Conservation (phyloP, 176 grass and related monocot genomes). For the Phragmites australis region DNA sequence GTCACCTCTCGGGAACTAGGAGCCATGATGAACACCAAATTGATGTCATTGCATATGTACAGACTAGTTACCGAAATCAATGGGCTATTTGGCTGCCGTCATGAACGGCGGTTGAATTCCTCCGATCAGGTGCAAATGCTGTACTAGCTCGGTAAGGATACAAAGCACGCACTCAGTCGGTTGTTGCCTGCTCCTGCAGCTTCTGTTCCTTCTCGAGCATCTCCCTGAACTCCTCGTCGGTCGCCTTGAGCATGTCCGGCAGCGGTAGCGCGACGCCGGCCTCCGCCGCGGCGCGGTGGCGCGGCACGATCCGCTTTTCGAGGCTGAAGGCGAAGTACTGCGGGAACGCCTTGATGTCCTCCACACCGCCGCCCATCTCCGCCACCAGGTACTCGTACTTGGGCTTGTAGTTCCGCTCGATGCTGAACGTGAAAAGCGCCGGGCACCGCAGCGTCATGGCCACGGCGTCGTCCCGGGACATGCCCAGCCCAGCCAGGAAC, state of each 20-base stretch:
- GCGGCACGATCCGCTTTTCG: constrained; percentile 67
- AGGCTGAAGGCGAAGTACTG: constrained; percentile 79
- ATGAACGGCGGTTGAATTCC: neutral
- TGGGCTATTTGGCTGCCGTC: constrained; percentile 6
- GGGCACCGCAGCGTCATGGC: constrained; percentile 57
- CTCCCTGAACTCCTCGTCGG: constrained; percentile 68
- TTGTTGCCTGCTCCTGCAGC: neutral
- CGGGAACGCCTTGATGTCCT: constrained; percentile 84
- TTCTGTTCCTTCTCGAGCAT: constrained; percentile 35
- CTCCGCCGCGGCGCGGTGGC: constrained; percentile 42
- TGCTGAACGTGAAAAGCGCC: constrained; percentile 65
- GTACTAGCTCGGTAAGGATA: neutral
- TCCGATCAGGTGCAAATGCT: neutral
- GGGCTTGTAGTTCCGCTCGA: constrained; percentile 65
- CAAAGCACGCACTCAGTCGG: constrained; percentile 2
- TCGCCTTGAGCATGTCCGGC: constrained; percentile 61
- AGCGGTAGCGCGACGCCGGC: constrained; percentile 59
- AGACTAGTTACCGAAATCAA: neutral
- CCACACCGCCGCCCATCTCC: constrained; percentile 53
- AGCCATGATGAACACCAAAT: neutral
- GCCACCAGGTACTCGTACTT: constrained; percentile 65
- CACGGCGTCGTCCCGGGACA: constrained; percentile 47
- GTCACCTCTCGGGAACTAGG: neutral
- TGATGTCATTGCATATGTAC: constrained; percentile 36
- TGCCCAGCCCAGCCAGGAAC: constrained; percentile 47